Percentiles rank a stretch among this genome's conserved stretches.
Conservation (phyloP, 1,284 basidiomycete genomes). For the Pseudozyma sp. region DNA sequence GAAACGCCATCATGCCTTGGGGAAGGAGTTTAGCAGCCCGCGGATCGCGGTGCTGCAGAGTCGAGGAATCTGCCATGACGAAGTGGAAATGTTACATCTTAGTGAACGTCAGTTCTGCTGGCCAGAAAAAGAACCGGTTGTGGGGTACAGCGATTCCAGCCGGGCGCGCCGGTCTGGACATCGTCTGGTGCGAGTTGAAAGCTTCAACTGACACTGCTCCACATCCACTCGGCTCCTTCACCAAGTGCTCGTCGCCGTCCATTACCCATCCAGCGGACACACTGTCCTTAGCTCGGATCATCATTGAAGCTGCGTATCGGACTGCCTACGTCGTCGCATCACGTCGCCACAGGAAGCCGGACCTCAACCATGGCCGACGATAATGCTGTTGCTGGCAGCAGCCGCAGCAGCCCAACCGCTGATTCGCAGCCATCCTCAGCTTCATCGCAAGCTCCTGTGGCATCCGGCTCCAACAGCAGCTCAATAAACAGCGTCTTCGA, state of each 20-base stretch:
- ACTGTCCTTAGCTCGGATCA: no score
- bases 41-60: background rate
- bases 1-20: background rate
- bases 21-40: background rate
- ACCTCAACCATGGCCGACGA: conserved; percentile 21
- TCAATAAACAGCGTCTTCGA: background rate
- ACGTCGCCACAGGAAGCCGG: background rate
- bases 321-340: no score
- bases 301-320: no score
- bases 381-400: conserved; percentile 5
- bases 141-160: background rate
- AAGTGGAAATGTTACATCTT: background rate
- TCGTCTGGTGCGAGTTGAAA: conserved; percentile 5
- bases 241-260: conserved; percentile 1
- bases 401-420: background rate
- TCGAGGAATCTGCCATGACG: no score
- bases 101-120: background rate
- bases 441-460: background rate
- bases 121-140: conserved; percentile 11
- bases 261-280: no score
- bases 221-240: conserved; percentile 9
- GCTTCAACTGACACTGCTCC: background rate
- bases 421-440: background rate
- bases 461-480: background rate
- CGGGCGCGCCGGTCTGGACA: background rate